phyloP scores from a whole-genome alignment of 2,329 filamentous ascomycete genomes.

The Fragosphaeria purpurea region DNA sequence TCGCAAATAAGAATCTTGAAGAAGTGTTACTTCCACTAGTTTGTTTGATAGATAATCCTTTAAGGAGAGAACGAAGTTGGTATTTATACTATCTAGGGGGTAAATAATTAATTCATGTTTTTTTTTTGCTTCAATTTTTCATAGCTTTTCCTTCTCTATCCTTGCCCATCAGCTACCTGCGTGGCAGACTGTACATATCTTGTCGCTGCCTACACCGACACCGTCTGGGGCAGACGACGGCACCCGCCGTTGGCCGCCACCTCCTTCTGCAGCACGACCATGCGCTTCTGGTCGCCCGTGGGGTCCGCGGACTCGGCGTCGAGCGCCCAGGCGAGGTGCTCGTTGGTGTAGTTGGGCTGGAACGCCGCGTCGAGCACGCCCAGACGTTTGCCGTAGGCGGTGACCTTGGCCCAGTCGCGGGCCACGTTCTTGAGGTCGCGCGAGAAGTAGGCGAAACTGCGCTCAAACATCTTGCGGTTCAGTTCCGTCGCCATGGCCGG shows the following conservation, averaged over 20 bases:
- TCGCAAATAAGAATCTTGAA: too few species aligned
- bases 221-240: constrained; percentile 26
- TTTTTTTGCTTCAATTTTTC: neutral
- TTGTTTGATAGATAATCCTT: too few species aligned
- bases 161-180: too few species aligned
- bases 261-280: constrained; percentile 58
- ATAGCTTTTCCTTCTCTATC: too few species aligned
- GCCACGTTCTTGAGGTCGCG: constrained; percentile 43
- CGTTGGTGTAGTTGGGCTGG: constrained; percentile 64
- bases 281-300: constrained; percentile 62
- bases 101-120: neutral
- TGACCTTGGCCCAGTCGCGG: constrained; percentile 71
- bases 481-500: constrained; percentile 56
- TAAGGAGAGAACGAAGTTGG: constrained; percentile 4
- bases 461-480: constrained; percentile 72
- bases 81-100: neutral
- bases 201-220: neutral
- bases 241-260: constrained; percentile 58
- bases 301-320: constrained; percentile 56
- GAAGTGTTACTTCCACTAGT: too few species aligned
- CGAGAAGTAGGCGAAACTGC: constrained; percentile 71
- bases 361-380: constrained; percentile 56
- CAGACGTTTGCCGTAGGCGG: constrained; percentile 63
- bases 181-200: neutral
- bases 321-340: constrained; percentile 56